Evolutionary conservation across 2,329 filamentous ascomycete species (phyloP), one percentile per base, ranked within the genome.

Genomic region (Pseudopyricularia javanii): DNA sequence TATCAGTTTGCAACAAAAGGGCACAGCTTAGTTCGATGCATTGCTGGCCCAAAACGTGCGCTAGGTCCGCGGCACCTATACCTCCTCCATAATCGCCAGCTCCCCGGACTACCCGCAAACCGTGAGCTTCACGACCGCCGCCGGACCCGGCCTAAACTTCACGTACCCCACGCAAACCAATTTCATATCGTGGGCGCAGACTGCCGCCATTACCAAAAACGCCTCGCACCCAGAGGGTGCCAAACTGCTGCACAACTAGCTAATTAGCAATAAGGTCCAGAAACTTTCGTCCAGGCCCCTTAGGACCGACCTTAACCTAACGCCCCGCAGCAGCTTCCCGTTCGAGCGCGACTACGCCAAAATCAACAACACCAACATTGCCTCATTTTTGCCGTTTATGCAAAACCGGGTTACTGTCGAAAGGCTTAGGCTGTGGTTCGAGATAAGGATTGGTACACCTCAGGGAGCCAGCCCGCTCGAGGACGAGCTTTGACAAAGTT

Each of bases 31-130:
- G 74, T 70, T 79, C 54, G 69, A 78, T 12, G 56, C 56, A 3
- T 66, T 79, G 0, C 57, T 76, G 2, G 57, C 65, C 9, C 74
- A 78, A 56, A 74, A 78, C 57, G 72, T 74, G 0, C 64, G 63
- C 37, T 79, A 76, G 76, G 74, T 79, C 14, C 74, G 75, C 28
- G 76, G 76, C 8, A 72, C 70, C 0, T 64, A 61, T 2, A 76
- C 73, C 0, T 73, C 75, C 0, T 53, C 45, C 1, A 66, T 66
- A 1, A 55, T 75, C 12, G 50, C 72, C 26, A 17, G 37, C 3
- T 30, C 61, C 12, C 55, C 56, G 30, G 66, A 68, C 54, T 58
- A 37, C 33, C 11, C 35, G 3, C 37, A 28, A 14, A 66, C 65
- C 0, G 67, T 63, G 2, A 66, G 60, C n/a, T 72, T 73, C 53